Conservation (phyloP, 768 basidiomycete species). For the Lactifluus rugatus region DNA sequence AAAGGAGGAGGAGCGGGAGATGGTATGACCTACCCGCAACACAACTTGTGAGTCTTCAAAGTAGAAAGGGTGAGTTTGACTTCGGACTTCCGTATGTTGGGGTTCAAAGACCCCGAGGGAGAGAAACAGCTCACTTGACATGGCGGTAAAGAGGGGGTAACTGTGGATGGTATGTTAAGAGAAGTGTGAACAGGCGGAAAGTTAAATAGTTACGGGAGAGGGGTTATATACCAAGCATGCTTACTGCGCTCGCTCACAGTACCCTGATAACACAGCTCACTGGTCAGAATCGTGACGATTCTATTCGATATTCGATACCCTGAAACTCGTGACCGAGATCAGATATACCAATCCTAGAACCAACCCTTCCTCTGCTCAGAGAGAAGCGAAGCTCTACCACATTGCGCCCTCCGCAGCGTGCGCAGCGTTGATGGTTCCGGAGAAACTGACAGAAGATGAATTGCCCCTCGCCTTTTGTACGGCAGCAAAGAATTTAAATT, state of each 20-base stretch:
- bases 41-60: conserved; percentile 9
- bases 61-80: not conserved
- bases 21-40: not conserved
- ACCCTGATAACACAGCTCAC: not conserved
- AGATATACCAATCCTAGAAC: not conserved
- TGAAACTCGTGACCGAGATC: not conserved
- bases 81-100: too few species aligned
- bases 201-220: not conserved
- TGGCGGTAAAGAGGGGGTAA: not conserved
- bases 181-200: not conserved
- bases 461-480: too few species aligned
- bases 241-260: not conserved
- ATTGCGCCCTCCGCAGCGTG: too few species aligned
- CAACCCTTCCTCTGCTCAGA: not conserved
- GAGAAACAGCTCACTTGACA: not conserved
- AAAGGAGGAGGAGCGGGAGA: not conserved
- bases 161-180: not conserved
- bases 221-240: not conserved
- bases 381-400: not conserved
- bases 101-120: too few species aligned
- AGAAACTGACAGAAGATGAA: too few species aligned
- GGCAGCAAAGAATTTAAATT: too few species aligned
- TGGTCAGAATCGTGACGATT: not conserved
- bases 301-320: too few species aligned
- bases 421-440: too few species aligned